Conservation (phyloP, 768 basidiomycete species). For the Boletus rex-veris region DNA sequence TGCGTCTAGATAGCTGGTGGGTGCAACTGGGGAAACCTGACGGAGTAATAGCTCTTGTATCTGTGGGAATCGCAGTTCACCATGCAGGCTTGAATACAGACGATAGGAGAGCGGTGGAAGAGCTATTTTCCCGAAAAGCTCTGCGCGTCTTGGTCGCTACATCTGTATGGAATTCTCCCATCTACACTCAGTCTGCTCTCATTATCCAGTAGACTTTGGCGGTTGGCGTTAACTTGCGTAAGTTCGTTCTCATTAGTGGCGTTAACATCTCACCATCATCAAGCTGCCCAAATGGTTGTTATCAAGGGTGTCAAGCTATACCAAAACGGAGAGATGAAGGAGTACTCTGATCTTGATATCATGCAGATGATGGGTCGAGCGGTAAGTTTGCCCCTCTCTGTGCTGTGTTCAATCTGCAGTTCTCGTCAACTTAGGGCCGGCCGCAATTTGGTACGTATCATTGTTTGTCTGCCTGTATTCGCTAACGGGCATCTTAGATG, state of each 20-base stretch:
- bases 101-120: slow-evolving; percentile 74
- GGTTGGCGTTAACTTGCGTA: slow-evolving; percentile 94
- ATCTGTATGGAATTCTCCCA: slow-evolving; percentile 51
- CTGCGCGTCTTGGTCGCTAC: slow-evolving; percentile 76
- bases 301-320: slow-evolving; percentile 88
- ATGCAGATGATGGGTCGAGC: slow-evolving; percentile 97
- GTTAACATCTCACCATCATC: neutral
- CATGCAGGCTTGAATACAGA: slow-evolving; percentile 80
- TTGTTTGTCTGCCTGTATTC: neutral
- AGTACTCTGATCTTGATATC: slow-evolving; percentile 90
- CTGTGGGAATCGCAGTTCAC: slow-evolving; percentile 80
- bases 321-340: slow-evolving; percentile 61
- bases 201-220: slow-evolving; percentile 72
- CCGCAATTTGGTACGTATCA: slow-evolving; percentile 75
- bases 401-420: neutral
- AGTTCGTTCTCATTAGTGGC: slow-evolving; percentile 22
- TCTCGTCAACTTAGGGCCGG: slow-evolving; percentile 52
- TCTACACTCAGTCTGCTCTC: slow-evolving; percentile 2
- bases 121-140: slow-evolving; percentile 59
- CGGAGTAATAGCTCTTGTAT: slow-evolving; percentile 51
- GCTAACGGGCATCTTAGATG: slow-evolving; percentile 47
- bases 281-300: slow-evolving; percentile 90
- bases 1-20: slow-evolving; percentile 12
- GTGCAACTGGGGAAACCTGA: slow-evolving; percentile 3
- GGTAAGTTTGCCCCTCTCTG: slow-evolving; percentile 38